Percentiles rank a stretch among this genome's conserved stretches.
Evolutionary conservation across 176 grass and related monocot genomes (phyloP).

Genomic region (Guadua angustifolia): DNA sequence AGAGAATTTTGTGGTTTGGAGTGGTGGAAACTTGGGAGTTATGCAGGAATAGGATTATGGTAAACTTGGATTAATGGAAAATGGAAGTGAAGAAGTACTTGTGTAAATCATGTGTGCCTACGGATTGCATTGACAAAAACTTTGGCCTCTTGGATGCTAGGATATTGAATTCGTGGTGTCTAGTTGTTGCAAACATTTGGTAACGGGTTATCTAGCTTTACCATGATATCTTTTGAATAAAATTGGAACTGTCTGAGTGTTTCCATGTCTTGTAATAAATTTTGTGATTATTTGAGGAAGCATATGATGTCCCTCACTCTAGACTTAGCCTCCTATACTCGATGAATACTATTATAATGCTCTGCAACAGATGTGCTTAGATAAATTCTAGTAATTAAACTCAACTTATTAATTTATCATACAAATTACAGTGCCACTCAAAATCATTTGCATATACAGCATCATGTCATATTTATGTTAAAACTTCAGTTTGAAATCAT

Average conservation of each 20-base stretch:
- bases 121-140: not conserved
- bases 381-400: conserved; percentile 8
- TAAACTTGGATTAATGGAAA: not conserved
- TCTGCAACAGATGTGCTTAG: not conserved
- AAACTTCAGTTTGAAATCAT: conserved; percentile 14
- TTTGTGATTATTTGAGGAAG: not conserved
- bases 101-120: not conserved
- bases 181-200: not conserved
- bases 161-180: not conserved
- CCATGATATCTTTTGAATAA: not conserved
- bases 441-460: conserved; percentile 3
- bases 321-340: not conserved
- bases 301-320: not conserved
- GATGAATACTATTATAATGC: not conserved
- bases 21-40: not conserved
- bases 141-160: not conserved
- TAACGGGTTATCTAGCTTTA: not conserved
- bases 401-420: not conserved
- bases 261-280: not conserved
- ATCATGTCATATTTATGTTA: conserved; percentile 2
- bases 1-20: not conserved
- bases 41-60: not conserved
- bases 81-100: not conserved
- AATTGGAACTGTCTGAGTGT: not conserved
- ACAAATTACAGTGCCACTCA: not conserved